Percentiles rank a stretch among this genome's conserved stretches.
Evolutionary conservation across 1,284 basidiomycete genomes (phyloP).

Genomic region (Moniliophthora roreri): DNA sequence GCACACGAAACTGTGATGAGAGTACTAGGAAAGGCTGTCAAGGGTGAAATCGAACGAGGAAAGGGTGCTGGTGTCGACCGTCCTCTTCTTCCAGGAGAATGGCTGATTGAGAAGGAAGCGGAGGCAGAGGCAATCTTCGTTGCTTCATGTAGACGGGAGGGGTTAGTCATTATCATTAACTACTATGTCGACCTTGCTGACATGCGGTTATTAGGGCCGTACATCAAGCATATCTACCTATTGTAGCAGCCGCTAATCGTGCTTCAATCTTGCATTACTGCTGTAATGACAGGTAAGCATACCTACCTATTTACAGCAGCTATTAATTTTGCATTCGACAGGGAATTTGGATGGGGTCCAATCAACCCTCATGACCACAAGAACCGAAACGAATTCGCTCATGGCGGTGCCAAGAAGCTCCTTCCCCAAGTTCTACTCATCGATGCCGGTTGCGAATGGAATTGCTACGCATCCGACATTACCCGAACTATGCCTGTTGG

Average conservation of each 20-base stretch:
- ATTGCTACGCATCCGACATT: slow-evolving; percentile 80
- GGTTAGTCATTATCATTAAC: slow-evolving; percentile 50
- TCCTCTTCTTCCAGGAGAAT: slow-evolving; percentile 69
- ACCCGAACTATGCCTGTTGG: slow-evolving; percentile 87
- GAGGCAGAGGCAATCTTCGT: slow-evolving; percentile 92
- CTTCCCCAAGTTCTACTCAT: slow-evolving; percentile 84
- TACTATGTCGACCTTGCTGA: not conserved
- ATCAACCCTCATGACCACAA: slow-evolving; percentile 53
- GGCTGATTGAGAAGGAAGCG: slow-evolving; percentile 86
- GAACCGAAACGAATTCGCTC: slow-evolving; percentile 48
- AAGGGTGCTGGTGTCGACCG: slow-evolving; percentile 46
- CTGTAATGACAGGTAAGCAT: slow-evolving; percentile 53
- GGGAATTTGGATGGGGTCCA: slow-evolving; percentile 79
- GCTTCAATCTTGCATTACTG: slow-evolving; percentile 91
- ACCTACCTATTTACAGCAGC: too few species aligned
- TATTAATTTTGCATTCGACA: too few species aligned
- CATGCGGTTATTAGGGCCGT: slow-evolving; percentile 49
- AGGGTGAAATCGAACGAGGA: slow-evolving; percentile 45
- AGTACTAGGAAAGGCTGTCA: slow-evolving; percentile 77
- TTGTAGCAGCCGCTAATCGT: slow-evolving; percentile 80
- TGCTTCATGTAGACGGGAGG: slow-evolving; percentile 81
- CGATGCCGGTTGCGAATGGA: slow-evolving; percentile 91
- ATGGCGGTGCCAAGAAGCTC: slow-evolving; percentile 41
- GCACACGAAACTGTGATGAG: slow-evolving; percentile 92
- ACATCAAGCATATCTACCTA: slow-evolving; percentile 90